phyloP scores from a whole-genome alignment of 805 yeast species.

The Sporopachydermia quercuum region DNA sequence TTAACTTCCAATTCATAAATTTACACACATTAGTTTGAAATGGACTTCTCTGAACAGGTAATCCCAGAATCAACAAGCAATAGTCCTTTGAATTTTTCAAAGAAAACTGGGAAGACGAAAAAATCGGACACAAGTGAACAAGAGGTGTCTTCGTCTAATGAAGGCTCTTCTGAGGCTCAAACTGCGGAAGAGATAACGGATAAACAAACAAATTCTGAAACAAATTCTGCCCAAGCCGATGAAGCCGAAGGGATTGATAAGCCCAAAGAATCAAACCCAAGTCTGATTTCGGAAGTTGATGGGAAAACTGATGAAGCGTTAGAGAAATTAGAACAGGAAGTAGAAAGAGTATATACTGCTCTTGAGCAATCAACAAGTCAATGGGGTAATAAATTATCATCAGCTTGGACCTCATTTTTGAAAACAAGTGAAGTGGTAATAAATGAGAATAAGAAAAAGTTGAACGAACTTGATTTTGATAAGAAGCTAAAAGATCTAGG shows the following conservation, averaged over 20 bases:
- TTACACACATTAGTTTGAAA: no score
- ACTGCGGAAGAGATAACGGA: neutral
- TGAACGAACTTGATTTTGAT: slow-evolving; percentile 2
- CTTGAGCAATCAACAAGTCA: slow-evolving; percentile 27
- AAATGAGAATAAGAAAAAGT: slow-evolving; percentile 11
- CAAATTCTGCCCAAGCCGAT: neutral
- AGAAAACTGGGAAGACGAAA: no score
- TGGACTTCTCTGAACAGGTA: no score
- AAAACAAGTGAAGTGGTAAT: slow-evolving; percentile 20
- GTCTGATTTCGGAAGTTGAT: slow-evolving; percentile 15
- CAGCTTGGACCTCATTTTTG: slow-evolving; percentile 21
- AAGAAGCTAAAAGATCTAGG: neutral
- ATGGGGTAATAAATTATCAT: slow-evolving; percentile 18
- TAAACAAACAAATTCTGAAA: neutral
- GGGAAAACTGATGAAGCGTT: slow-evolving; percentile 39
- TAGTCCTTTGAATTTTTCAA: no score
- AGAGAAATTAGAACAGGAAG: slow-evolving; percentile 34
- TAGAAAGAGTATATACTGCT: slow-evolving; percentile 32
- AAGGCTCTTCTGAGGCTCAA: no score
- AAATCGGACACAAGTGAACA: no score
- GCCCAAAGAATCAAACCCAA: neutral
- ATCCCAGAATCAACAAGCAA: no score
- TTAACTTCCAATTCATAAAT: no score
- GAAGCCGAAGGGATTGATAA: neutral
- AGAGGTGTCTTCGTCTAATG: no score